Conservation (phyloP, 495 filamentous ascomycete species). For the Trichoderma erinaceum region DNA sequence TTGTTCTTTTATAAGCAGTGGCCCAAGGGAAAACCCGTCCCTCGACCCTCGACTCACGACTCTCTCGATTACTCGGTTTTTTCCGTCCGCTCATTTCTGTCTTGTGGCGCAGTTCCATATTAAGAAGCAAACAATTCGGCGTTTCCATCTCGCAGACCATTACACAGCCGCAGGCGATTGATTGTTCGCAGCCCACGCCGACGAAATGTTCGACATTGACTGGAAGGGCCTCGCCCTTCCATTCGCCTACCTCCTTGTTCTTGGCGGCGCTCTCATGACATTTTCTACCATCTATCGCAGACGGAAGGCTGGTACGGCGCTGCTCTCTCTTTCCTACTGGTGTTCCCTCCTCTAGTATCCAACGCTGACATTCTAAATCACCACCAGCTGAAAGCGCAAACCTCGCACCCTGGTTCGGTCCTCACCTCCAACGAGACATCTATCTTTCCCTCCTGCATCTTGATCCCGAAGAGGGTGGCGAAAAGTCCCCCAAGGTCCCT, state of each 20-base stretch:
- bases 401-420: slow-evolving; percentile 85
- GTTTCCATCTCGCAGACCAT: not conserved
- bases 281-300: slow-evolving; percentile 91
- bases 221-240: slow-evolving; percentile 76
- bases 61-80: not conserved
- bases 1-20: not conserved
- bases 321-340: not conserved
- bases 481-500: slow-evolving; percentile 68
- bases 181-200: not conserved
- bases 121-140: not conserved
- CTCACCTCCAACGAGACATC: slow-evolving; percentile 85
- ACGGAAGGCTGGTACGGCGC: slow-evolving; percentile 73
- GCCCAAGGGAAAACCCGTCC: not conserved
- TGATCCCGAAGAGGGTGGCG: slow-evolving; percentile 61
- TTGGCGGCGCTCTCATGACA: slow-evolving; percentile 80
- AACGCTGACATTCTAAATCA: slow-evolving; percentile 16
- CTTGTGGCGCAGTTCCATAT: not conserved
- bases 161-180: not conserved
- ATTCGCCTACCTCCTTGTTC: slow-evolving; percentile 78
- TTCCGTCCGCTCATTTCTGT: not conserved
- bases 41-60: slow-evolving; percentile 1
- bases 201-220: slow-evolving; percentile 56
- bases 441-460: slow-evolving; percentile 89
- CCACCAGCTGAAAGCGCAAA: slow-evolving; percentile 62
- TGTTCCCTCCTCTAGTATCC: not conserved